phyloP scores from a whole-genome alignment of 2,329 filamentous ascomycete genomes.

The Amesomyces nigricolor region DNA sequence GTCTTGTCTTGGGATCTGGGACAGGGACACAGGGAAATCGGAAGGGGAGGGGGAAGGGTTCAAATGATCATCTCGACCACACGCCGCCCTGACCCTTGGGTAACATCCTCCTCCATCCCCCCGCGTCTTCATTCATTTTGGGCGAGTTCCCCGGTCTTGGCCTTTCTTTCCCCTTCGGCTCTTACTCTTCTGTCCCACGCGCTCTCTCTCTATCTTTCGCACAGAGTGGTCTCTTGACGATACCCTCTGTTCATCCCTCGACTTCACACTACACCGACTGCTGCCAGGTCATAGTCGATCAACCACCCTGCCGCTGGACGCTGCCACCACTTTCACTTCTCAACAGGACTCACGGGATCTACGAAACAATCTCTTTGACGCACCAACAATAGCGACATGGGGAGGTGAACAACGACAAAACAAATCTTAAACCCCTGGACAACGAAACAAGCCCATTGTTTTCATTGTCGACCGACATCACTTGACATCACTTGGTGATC shows the following conservation, averaged over 20 bases:
- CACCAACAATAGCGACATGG: slow-evolving; percentile 3
- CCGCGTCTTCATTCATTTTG: slow-evolving; percentile 8
- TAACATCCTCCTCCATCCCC: slow-evolving; percentile 5
- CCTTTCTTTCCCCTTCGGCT: background rate
- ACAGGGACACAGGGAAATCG: no score
- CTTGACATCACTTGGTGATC: background rate
- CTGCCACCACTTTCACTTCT: background rate
- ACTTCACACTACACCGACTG: background rate
- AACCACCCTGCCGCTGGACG: slow-evolving; percentile 12
- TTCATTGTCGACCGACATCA: background rate
- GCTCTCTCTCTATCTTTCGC: background rate
- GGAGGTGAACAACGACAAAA: background rate
- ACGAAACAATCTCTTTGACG: slow-evolving; percentile 6
- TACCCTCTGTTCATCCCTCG: no score
- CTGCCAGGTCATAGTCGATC: background rate
- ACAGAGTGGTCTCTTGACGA: no score
- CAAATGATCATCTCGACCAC: slow-evolving; percentile 10
- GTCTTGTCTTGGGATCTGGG: no score
- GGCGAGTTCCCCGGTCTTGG: background rate
- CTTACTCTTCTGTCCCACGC: background rate
- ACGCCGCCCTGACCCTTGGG: slow-evolving; percentile 10
- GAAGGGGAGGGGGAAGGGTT: slow-evolving; percentile 1
- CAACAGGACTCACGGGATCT: background rate
- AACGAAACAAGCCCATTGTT: background rate
- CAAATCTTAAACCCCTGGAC: background rate